These are phyloP conservation scores for Dryas drummondii DNA, from an alignment of 306 rosid genomes.

Conservation along the genomic window DNA sequence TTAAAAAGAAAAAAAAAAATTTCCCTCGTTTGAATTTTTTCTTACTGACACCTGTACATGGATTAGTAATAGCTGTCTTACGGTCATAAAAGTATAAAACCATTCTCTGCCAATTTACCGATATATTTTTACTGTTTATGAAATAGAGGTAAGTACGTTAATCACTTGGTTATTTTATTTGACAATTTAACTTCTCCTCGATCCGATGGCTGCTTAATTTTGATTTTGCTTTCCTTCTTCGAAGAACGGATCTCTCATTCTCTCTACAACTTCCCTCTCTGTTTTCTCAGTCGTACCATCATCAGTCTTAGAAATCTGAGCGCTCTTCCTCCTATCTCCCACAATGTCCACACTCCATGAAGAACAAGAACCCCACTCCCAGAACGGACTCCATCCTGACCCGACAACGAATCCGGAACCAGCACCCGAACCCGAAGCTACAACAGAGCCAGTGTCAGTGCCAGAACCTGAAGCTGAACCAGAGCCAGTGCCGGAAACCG, in stretches of 20 bases:
- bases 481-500: conserved; percentile 11
- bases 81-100: no score
- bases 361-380: conserved; percentile 35
- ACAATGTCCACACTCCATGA: conserved; percentile 40
- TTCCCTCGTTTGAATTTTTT: no score
- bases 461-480: not conserved
- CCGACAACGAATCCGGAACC: conserved; percentile 3
- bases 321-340: conserved; percentile 15
- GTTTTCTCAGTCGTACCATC: not conserved
- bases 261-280: conserved; percentile 1
- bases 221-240: not conserved
- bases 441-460: not conserved
- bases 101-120: no score
- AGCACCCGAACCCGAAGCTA: conserved; percentile 1
- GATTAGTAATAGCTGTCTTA: no score
- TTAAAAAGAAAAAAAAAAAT: no score
- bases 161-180: not conserved
- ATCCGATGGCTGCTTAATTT: not conserved
- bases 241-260: conserved; percentile 12
- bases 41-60: no score
- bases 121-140: no score
- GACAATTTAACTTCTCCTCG: not conserved
- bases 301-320: conserved; percentile 6
- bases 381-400: conserved; percentile 20
- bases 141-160: not conserved